Conservation (phyloP, 805 yeast species). For the Ogataea nonfermentans region DNA sequence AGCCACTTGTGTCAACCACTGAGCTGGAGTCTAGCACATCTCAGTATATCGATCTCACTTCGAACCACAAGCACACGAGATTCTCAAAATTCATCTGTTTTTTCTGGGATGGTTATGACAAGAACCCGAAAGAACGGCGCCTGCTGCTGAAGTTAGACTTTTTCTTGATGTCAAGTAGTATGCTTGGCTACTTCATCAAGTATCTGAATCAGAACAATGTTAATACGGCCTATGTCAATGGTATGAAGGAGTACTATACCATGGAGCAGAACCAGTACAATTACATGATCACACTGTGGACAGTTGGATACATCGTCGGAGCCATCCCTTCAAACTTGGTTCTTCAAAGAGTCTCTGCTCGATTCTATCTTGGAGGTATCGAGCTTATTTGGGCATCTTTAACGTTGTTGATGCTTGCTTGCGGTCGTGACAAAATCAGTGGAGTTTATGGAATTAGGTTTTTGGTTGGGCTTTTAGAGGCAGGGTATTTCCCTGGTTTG, state of each 20-base stretch:
- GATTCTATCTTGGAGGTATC: slow-evolving; percentile 43
- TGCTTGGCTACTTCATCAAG: slow-evolving; percentile 63
- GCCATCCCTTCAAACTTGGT: slow-evolving; percentile 50
- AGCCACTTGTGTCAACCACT: not conserved
- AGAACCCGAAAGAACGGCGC: slow-evolving; percentile 36
- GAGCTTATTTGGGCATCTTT: slow-evolving; percentile 47
- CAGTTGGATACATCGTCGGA: slow-evolving; percentile 48
- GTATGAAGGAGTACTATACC: slow-evolving; percentile 53
- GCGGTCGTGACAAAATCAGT: slow-evolving; percentile 23
- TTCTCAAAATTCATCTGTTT: slow-evolving; percentile 5
- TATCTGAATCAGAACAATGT: slow-evolving; percentile 58
- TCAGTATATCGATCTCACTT: slow-evolving; percentile 1
- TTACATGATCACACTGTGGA: slow-evolving; percentile 43
- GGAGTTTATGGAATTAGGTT: slow-evolving; percentile 36
- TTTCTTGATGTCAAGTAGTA: slow-evolving; percentile 46
- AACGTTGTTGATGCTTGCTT: slow-evolving; percentile 38
- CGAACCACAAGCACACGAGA: not conserved
- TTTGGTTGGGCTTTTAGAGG: slow-evolving; percentile 43
- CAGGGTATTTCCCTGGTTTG: slow-evolving; percentile 50
- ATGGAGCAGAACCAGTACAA: slow-evolving; percentile 54
- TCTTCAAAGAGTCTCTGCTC: slow-evolving; percentile 40
- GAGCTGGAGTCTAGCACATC: slow-evolving; percentile 1
- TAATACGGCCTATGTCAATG: slow-evolving; percentile 63
- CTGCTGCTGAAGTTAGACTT: slow-evolving; percentile 52
- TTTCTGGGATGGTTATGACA: slow-evolving; percentile 35